Evolutionary conservation across 2,329 filamentous ascomycete species (phyloP).

Genomic region (Colletotrichum graminicola): DNA sequence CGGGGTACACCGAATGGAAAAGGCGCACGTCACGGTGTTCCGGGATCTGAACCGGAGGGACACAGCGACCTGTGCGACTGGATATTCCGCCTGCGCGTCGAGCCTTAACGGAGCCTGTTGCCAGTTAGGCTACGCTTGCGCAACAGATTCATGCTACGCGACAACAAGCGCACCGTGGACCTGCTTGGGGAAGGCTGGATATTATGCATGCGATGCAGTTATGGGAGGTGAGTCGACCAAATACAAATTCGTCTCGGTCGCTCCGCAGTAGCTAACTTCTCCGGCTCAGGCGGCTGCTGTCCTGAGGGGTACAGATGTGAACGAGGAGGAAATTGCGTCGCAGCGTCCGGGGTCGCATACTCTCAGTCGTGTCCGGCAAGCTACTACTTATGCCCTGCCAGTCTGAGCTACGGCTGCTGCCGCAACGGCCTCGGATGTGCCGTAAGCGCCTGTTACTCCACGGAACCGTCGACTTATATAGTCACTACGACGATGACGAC

Average conservation of each 20-base stretch:
- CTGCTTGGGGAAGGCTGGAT: slow-evolving; percentile 53
- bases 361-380: slow-evolving; percentile 58
- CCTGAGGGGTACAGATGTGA: slow-evolving; percentile 60
- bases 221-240: slow-evolving; percentile 49
- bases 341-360: slow-evolving; percentile 57
- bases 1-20: slow-evolving; percentile 50
- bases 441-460: slow-evolving; percentile 60
- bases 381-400: slow-evolving; percentile 63
- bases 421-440: slow-evolving; percentile 63
- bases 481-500: slow-evolving; percentile 60
- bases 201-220: slow-evolving; percentile 56
- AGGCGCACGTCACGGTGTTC: slow-evolving; percentile 43
- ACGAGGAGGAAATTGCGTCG: slow-evolving; percentile 54
- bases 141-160: slow-evolving; percentile 59
- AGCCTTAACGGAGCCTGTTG: slow-evolving; percentile 62
- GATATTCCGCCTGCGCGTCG: slow-evolving; percentile 52
- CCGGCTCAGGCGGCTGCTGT: slow-evolving; percentile 57
- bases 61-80: slow-evolving; percentile 44
- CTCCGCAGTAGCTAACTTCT: slow-evolving; percentile 16
- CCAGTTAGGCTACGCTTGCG: slow-evolving; percentile 62
- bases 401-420: slow-evolving; percentile 67
- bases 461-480: slow-evolving; percentile 59
- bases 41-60: slow-evolving; percentile 39
- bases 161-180: slow-evolving; percentile 59
- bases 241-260: slow-evolving; percentile 19